Base-by-base conservation (phyloP, 192 early-diverging fungal species). In the Tieghemiomyces parasiticus region DNA sequence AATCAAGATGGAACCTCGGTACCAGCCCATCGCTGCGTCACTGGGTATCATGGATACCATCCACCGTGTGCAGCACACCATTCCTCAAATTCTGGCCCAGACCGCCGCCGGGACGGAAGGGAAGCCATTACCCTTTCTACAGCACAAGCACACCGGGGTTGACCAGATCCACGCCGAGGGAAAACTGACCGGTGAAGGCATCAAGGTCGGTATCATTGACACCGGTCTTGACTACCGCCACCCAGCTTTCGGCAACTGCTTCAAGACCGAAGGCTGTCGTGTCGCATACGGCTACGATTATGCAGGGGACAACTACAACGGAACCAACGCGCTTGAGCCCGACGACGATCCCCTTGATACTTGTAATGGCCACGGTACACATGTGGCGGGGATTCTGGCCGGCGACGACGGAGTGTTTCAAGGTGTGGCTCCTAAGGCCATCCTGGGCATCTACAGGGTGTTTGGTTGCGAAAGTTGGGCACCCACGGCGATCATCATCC, bases 321-420 rank as follows among this genome's bases (percentile, higher is more conserved):
- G 77, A 14, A 35, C 33, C 25, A 79, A 74, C 38, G 28, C 33
- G n/a, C 66, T 69, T 12, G 50, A 28, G 9, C 67, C 68, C 22
- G 72, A 70, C 44, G 19, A 54, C 28, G 70, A 78, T 53, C 78
- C 78, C 4, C 58, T 68, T 31, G 78, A 80, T 55, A 61, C 35
- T 19, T 80, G 78, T 60, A 61, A 68, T 35, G 75, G 73, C 6
- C 78, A 80, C 53, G 77, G 74, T 19, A 68, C 74, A 12, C 76
- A 79, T 60, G 71, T 74, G 3, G 72, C 72, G 29, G 77, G 77
- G 61, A 73, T 50, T 24, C 16, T 62, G 24, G 59, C 48, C 1
- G 20, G 22, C 28, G 4, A 42, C 35, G 51, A 47, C 33, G 3
- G 0, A 19, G 35, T 29, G 20, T 54, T 66, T 62, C 59, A 33